These are phyloP conservation scores for Selaginella moellendorffii DNA, from an alignment of 75 land plant species.

Conservation along the genomic window DNA sequence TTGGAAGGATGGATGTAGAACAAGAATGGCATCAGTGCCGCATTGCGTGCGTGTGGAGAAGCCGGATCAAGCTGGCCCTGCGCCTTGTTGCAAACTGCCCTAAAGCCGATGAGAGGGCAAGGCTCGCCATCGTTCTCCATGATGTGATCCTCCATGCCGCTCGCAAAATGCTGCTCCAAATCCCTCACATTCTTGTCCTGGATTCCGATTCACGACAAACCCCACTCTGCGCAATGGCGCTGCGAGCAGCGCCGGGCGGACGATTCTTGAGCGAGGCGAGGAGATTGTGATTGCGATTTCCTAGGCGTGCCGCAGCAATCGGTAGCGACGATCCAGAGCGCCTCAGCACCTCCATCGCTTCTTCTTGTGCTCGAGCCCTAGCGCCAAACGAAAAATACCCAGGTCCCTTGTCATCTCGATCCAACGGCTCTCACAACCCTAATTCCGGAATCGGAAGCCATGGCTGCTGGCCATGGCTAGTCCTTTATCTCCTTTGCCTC, in stretches of 20 bases:
- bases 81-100: slow-evolving; percentile 15
- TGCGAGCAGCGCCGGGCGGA: not conserved
- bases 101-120: slow-evolving; percentile 1
- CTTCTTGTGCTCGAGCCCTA: not conserved
- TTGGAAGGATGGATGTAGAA: slow-evolving; percentile 12
- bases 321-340: not conserved
- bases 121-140: not conserved
- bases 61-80: slow-evolving; percentile 16
- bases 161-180: not conserved
- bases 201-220: not conserved
- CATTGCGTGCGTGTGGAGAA: slow-evolving; percentile 18
- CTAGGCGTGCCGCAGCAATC: too few relatives aligned
- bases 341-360: not conserved
- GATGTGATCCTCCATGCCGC: not conserved
- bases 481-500: not conserved
- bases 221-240: not conserved
- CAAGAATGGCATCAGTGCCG: slow-evolving; percentile 16
- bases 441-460: not conserved
- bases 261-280: not conserved
- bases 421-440: not conserved
- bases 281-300: not conserved
- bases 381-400: not conserved
- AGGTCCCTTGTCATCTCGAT: not conserved
- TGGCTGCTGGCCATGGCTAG: not conserved
- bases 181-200: not conserved